Conservation (phyloP, 83 land plant species). For the Isoetes engelmannii region DNA sequence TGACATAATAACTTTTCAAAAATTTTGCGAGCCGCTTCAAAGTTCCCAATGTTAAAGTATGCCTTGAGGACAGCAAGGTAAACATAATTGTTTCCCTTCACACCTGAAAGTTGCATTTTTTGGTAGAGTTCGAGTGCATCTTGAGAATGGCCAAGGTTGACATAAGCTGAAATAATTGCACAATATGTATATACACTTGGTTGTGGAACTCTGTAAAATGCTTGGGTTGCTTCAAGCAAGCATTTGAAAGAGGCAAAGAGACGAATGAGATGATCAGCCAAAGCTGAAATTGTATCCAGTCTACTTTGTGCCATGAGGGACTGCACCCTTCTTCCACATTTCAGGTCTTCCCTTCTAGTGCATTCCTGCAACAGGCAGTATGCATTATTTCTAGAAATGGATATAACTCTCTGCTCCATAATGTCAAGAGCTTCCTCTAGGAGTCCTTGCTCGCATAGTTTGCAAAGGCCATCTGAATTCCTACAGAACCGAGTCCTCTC, state of each 20-base stretch:
- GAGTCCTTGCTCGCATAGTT: background rate
- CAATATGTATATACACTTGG: constrained; percentile 4
- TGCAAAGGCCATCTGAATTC: too few relatives aligned
- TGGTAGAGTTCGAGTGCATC: too few relatives aligned
- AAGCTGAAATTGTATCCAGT: background rate
- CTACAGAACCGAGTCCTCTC: too few relatives aligned
- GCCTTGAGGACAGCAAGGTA: too few relatives aligned
- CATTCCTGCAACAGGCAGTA: background rate
- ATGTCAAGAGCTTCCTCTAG: background rate
- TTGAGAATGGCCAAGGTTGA: too few relatives aligned
- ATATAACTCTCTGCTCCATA: background rate
- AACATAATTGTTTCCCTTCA: too few relatives aligned
- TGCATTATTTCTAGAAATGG: background rate
- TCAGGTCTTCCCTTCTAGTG: background rate
- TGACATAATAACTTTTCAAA: too few relatives aligned
- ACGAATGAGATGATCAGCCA: constrained; percentile 9
- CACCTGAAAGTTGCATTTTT: too few relatives aligned
- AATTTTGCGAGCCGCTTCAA: too few relatives aligned
- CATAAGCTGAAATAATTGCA: too few relatives aligned
- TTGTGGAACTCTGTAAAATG: background rate
- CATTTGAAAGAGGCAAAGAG: background rate
- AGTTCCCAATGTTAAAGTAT: too few relatives aligned
- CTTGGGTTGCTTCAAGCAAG: background rate
- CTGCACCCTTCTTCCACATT: background rate
- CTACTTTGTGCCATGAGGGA: background rate